phyloP scores from a whole-genome alignment of 106 monocot genomes.

The Dendrobium nobile region DNA sequence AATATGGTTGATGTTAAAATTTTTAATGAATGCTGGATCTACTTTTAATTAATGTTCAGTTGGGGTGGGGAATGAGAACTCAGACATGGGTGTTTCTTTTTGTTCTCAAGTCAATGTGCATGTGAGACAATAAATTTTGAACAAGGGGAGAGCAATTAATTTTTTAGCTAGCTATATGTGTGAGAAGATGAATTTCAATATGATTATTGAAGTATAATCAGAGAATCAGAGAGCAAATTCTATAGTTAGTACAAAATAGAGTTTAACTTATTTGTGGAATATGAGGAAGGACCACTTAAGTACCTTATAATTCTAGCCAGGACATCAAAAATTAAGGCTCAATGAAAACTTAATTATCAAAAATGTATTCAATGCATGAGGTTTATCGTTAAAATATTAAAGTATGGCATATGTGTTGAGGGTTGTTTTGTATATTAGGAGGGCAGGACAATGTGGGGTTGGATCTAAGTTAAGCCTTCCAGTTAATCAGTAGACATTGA shows the following conservation, averaged over 20 bases:
- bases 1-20: neutral
- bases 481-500: too few species aligned
- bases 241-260: neutral
- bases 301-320: neutral
- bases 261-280: neutral
- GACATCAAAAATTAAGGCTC: too few species aligned
- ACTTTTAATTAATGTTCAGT: constrained; percentile 4
- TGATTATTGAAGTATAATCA: neutral
- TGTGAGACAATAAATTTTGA: neutral
- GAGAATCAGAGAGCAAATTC: neutral
- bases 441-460: too few species aligned
- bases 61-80: neutral
- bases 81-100: neutral
- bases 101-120: constrained; percentile 2
- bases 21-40: neutral
- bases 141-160: neutral
- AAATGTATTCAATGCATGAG: too few species aligned
- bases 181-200: neutral
- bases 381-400: too few species aligned
- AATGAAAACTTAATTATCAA: too few species aligned
- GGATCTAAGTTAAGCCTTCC: too few species aligned
- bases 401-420: too few species aligned
- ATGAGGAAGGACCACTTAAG: neutral
- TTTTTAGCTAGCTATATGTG: neutral
- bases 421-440: too few species aligned